These are phyloP conservation scores for Xanthoconium stramineum DNA, from an alignment of 768 basidiomycete species.

Conservation along the genomic window DNA sequence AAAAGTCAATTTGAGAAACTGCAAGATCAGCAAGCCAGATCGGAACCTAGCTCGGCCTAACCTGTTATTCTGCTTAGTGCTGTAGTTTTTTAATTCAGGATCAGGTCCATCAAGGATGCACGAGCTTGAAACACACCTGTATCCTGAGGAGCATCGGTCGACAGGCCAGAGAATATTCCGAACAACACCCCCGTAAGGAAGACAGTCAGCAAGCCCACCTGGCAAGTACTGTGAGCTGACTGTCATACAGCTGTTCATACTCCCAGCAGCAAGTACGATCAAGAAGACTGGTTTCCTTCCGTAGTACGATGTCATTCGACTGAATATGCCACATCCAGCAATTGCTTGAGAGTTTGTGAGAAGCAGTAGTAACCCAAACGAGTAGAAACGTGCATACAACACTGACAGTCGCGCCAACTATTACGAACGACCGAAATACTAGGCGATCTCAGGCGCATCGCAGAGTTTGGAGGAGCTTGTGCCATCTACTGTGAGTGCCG, in stretches of 20 bases:
- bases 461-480: conserved; percentile 17
- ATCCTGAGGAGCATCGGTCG: conserved; percentile 23
- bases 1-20: not conserved
- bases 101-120: conserved; percentile 5
- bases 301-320: conserved; percentile 22
- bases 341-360: conserved; percentile 19
- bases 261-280: conserved; percentile 5
- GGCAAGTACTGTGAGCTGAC: conserved; percentile 15
- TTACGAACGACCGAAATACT: conserved; percentile 20
- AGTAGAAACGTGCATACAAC: conserved; percentile 18
- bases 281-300: conserved; percentile 27
- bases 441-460: conserved; percentile 17
- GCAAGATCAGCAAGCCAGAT: not conserved
- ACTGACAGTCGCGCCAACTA: conserved; percentile 11
- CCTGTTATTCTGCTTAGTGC: conserved; percentile 26
- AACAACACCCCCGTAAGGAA: conserved; percentile 19
- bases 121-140: conserved; percentile 15
- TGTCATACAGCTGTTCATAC: conserved; percentile 14
- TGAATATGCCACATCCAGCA: conserved; percentile 20
- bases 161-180: conserved; percentile 15
- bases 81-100: conserved; percentile 17
- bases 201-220: conserved; percentile 13
- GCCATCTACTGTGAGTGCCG: conserved; percentile 7
- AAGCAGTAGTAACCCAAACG: not conserved
- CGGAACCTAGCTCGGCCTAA: conserved; percentile 28